Evolutionary conservation across 352 stramenopile species (phyloP).

Genomic region (Globisporangium spiculum): DNA sequence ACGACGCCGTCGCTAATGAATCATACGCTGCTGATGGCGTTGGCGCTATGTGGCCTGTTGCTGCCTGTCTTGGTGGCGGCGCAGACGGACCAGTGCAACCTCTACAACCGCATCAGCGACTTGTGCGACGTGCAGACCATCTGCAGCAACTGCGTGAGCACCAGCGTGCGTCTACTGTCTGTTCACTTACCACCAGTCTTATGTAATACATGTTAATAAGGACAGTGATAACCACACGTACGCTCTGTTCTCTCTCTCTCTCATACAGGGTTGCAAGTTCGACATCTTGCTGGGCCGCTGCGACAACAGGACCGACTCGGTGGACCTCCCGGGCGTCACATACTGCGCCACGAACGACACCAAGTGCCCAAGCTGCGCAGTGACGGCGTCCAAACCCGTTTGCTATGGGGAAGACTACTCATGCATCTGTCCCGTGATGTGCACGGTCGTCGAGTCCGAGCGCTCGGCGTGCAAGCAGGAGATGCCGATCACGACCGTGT

Average conservation of each 20-base stretch:
- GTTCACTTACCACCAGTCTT: not conserved
- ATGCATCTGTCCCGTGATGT: conserved; percentile 39
- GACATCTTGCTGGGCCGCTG: conserved; percentile 31
- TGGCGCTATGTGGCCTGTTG: not conserved
- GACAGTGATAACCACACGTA: not conserved
- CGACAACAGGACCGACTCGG: conserved; percentile 5
- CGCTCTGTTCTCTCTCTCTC: not conserved
- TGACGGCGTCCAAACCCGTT: conserved; percentile 29
- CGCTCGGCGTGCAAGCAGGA: conserved; percentile 2
- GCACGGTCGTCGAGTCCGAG: not conserved
- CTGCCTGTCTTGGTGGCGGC: not conserved
- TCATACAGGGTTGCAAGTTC: conserved; percentile 35
- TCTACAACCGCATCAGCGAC: conserved; percentile 29
- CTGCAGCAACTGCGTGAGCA: conserved; percentile 35
- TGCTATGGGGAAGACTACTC: conserved; percentile 26
- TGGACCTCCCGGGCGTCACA: conserved; percentile 15
- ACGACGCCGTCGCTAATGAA: not conserved
- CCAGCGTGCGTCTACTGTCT: conserved; percentile 22
- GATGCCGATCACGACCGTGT: conserved; percentile 25
- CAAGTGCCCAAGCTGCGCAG: conserved; percentile 26
- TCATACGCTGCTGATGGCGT: not conserved
- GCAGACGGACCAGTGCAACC: conserved; percentile 24
- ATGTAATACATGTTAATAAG: not conserved
- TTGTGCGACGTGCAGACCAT: conserved; percentile 40
- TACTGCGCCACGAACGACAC: conserved; percentile 31